Base-by-base conservation (phyloP, 129 eudicot species). In the Flaveria bidentis region DNA sequence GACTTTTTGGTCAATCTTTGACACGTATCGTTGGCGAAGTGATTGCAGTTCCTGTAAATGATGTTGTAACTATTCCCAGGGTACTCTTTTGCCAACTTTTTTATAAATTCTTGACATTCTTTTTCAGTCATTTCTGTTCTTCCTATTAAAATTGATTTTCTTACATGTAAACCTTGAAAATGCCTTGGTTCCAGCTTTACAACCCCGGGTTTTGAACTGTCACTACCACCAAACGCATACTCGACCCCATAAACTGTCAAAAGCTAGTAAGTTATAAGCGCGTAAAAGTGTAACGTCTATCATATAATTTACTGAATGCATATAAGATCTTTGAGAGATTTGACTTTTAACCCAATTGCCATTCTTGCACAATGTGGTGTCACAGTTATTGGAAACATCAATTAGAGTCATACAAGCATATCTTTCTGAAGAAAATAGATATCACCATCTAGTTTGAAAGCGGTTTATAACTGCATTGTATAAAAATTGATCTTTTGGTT, bases 191-290 rank as follows among this genome's bases (percentile, higher is more conserved):
- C 96, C 41, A 92, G 86, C 83, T 92, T 94, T 53, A 92, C 86
- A 51, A 92, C 80, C 67, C 96, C 98, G 13, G 94, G 89, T 52
- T 84, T 88, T 26, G 94, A 71, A 82, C 84, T 87, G 5, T 90
- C 98, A 58, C 89, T 93, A 16, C 96, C 97, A 56, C 97, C 97
- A 83, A 92, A 89, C 60, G 96, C 97, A 78, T 92, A 92, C 82
- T 92, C 98, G 52, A 90, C 84, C 25, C 87, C 94, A 17, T 92
- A 94, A 85, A 92, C 96, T 90, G 81, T 44, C 73, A 65, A 55
- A 71, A 71, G 33, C 13, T 4, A 33, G n/a, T 7, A 60, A 0
- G 18, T 7, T 51, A 74, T 18, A 74, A 74, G 0, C 10, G 9
- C 18, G 16, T 42, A 10, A 67, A 66, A 36, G 49, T 17, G 39